Percentiles rank a stretch among this genome's conserved stretches.
Evolutionary conservation across 176 grass and related monocot genomes (phyloP).

Genomic region (Ensete ventricosum): DNA sequence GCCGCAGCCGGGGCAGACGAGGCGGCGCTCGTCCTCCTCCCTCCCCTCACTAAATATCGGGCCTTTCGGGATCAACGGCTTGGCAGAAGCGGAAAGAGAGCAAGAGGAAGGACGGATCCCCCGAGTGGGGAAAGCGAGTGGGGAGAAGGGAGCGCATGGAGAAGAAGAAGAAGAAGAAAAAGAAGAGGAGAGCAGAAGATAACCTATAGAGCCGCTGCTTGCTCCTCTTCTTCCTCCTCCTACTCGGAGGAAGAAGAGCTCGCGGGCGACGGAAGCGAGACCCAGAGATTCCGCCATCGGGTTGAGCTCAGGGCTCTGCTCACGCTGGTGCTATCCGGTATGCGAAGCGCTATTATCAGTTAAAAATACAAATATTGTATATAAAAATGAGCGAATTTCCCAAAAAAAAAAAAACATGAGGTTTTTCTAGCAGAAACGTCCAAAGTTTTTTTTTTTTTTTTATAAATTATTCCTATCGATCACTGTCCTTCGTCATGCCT

Average conservation of each 20-base stretch:
- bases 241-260: neutral
- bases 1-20: conserved; percentile 65
- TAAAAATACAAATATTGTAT: neutral
- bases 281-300: conserved; percentile 24
- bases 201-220: neutral
- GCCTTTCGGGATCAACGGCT: conserved; percentile 6
- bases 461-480: no score
- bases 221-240: neutral
- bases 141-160: neutral
- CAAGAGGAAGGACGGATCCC: conserved; percentile 3
- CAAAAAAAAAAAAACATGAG: no score
- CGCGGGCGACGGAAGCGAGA: neutral
- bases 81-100: conserved; percentile 19
- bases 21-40: conserved; percentile 34
- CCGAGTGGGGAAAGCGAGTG: conserved; percentile 10
- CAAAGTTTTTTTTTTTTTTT: no score
- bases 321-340: neutral
- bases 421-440: no score
- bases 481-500: no score
- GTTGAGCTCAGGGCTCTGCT: neutral
- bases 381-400: neutral
- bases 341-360: neutral
- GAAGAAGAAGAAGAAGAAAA: conserved; percentile 14
- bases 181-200: conserved; percentile 9
- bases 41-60: conserved; percentile 34